phyloP scores from a whole-genome alignment of 305 asterid species.

The Solanum hybrid region DNA sequence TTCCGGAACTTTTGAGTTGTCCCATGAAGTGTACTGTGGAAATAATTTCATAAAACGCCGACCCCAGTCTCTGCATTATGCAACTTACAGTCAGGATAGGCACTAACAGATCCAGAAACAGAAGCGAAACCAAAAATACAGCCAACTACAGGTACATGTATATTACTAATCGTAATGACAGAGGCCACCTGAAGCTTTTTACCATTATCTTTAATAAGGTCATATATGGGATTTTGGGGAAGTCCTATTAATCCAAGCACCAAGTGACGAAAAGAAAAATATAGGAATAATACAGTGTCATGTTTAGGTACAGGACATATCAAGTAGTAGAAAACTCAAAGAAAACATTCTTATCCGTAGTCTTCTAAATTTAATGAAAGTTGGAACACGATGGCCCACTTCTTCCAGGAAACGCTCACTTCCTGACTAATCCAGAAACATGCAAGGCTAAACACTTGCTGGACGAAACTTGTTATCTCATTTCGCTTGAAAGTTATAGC shows the following conservation, averaged over 20 bases:
- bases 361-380: not conserved
- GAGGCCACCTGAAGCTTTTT: not conserved
- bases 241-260: not conserved
- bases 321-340: not conserved
- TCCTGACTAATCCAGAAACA: not conserved
- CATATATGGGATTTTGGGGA: not conserved
- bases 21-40: slow-evolving; percentile 85
- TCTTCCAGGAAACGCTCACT: not conserved
- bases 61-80: slow-evolving; percentile 91
- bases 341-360: not conserved
- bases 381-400: not conserved
- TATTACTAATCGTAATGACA: not conserved
- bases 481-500: not conserved
- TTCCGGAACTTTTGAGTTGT: slow-evolving; percentile 79
- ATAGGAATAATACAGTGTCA: not conserved
- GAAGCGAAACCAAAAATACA: not conserved
- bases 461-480: not conserved
- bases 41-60: slow-evolving; percentile 84
- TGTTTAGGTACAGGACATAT: not conserved
- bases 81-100: slow-evolving; percentile 4
- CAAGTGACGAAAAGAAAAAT: not conserved
- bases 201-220: not conserved
- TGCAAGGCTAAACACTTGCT: not conserved
- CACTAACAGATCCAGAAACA: slow-evolving; percentile 1
- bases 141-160: not conserved